Conservation (phyloP, 2,329 filamentous ascomycete species). For the Aureobasidium sp. region DNA sequence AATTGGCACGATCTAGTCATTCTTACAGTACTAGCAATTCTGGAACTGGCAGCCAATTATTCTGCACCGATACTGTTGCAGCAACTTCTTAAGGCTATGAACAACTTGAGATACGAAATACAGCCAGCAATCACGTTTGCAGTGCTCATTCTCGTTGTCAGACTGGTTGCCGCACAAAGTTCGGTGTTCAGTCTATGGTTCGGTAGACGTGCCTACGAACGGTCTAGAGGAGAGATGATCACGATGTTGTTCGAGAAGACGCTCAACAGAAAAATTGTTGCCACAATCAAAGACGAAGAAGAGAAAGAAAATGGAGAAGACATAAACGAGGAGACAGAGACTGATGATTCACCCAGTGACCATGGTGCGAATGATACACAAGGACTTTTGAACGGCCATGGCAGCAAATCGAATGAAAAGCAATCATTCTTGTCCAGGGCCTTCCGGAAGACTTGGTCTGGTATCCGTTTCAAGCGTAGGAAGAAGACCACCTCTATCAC, state of each 20-base stretch:
- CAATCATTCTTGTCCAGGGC: not conserved
- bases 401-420: slow-evolving; percentile 21
- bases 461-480: not conserved
- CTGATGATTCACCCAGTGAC: slow-evolving; percentile 17
- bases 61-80: slow-evolving; percentile 65
- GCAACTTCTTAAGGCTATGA: slow-evolving; percentile 61
- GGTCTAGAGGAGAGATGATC: slow-evolving; percentile 77
- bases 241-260: slow-evolving; percentile 80
- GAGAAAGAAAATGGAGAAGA: slow-evolving; percentile 24
- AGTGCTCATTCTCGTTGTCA: slow-evolving; percentile 51
- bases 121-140: slow-evolving; percentile 60
- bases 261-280: slow-evolving; percentile 55
- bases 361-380: not conserved
- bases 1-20: slow-evolving; percentile 75
- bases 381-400: slow-evolving; percentile 18
- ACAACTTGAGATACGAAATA: slow-evolving; percentile 44
- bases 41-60: slow-evolving; percentile 52
- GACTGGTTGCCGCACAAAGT: slow-evolving; percentile 57
- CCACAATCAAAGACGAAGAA: not conserved
- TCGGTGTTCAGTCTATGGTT: slow-evolving; percentile 72
- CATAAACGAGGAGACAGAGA: slow-evolving; percentile 18
- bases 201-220: slow-evolving; percentile 73
- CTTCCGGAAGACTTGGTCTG: not conserved
- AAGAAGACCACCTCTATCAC: not conserved
- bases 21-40: slow-evolving; percentile 55